Evolutionary conservation across 306 rosid species (phyloP).

Genomic region (Vigna unguiculata): DNA sequence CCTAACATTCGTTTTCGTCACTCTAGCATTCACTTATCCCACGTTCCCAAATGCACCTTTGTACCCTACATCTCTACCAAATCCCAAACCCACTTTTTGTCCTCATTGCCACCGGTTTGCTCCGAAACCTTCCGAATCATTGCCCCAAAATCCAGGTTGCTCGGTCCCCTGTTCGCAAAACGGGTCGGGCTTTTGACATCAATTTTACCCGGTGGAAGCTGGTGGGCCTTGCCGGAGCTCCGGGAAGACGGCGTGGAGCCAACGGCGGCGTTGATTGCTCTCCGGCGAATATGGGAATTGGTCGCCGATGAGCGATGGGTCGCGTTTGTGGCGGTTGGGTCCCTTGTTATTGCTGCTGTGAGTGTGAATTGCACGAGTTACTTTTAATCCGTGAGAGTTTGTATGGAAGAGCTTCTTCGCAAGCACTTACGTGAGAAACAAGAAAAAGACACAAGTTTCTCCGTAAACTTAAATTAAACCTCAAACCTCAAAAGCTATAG

Average conservation of each 20-base stretch:
- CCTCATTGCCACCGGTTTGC: constrained; percentile 19
- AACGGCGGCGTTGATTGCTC: constrained; percentile 47
- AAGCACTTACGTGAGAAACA: no score
- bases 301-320: constrained; percentile 57
- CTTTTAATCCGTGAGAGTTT: no score
- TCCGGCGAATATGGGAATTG: constrained; percentile 68
- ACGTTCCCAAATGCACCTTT: not conserved
- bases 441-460: no score
- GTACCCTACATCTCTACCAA: constrained; percentile 4
- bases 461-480: no score
- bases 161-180: constrained; percentile 34
- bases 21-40: not conserved
- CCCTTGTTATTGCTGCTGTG: constrained; percentile 63
- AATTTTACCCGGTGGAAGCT: constrained; percentile 47
- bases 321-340: constrained; percentile 53
- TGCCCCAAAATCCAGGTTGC: not conserved
- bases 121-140: constrained; percentile 13
- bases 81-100: constrained; percentile 31
- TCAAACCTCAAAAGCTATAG: no score
- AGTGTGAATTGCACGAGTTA: constrained; percentile 28
- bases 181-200: constrained; percentile 23
- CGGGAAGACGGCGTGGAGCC: constrained; percentile 46
- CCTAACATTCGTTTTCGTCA: not conserved
- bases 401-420: no score
- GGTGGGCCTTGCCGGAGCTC: constrained; percentile 62